Base-by-base conservation (phyloP, 176 grass and related monocot genomes). In the Leersia perrieri region DNA sequence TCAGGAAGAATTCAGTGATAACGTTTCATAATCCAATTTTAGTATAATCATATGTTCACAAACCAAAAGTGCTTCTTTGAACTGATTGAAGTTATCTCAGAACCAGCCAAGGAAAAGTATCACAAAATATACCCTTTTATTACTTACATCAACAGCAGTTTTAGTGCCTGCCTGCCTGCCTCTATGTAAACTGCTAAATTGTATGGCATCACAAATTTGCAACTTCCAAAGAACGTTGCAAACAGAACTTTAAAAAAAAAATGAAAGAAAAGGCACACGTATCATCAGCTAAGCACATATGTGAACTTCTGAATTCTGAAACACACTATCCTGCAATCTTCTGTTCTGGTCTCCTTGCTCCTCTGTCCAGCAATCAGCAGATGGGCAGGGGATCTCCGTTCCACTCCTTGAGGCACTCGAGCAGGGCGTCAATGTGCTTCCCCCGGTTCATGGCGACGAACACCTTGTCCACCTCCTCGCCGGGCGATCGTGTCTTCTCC, bases 351-450 rank as follows among this genome's bases (percentile, higher is more conserved):
- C 18, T 14, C 3, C 26, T 53, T 2, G 66, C 25, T 31, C 62
- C 14, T 58, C 33, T 74, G 55, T 65, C 26, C 49, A 53, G 49
- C 7, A 11, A 25, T 91, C 75, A 94, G 67, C 87, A 88, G 44
- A 94, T 76, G 5, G 89, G 87, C 9, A 94, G 84, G 68, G 92
- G 92, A 66, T 80, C 89, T 4, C 92, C 89, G 38, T 94, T 92
- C 92, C 92, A 94, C 22, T 73, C 92, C 81, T 95, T 90, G 80
- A 95, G 85, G 78, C 92, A 94, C 66, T 94, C 89, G 27, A 94
- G 89, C 67, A 94, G 75, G 35, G 92, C 83, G 25, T 94, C 92
- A 1, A 94, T 91, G 71, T 89, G 75, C 76, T 79, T 82, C 27
- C 86, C 92, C 14, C 66, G 9, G 64, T 88, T 91, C 63, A 94